Percentiles rank a stretch among this genome's conserved stretches.
These are phyloP conservation scores for Zymoseptoria brevis DNA, from an alignment of 2,329 filamentous ascomycete species.

Conservation along the genomic window DNA sequence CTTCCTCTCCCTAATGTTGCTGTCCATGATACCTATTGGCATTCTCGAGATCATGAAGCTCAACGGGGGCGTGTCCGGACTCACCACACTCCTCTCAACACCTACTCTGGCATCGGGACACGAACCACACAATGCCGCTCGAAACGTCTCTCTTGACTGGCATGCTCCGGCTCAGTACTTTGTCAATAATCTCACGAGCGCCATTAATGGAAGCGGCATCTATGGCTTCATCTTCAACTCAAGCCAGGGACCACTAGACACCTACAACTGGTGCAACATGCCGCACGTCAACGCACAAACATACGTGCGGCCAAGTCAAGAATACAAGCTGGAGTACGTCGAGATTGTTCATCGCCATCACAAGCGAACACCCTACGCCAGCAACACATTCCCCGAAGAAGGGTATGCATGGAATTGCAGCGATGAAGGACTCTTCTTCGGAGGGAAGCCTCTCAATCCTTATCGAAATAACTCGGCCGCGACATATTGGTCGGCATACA, in stretches of 20 bases:
- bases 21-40: slow-evolving; percentile 21
- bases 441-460: slow-evolving; percentile 49
- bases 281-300: slow-evolving; percentile 64
- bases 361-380: slow-evolving; percentile 72
- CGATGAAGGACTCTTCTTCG: slow-evolving; percentile 62
- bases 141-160: slow-evolving; percentile 45
- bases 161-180: slow-evolving; percentile 47
- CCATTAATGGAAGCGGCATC: slow-evolving; percentile 52
- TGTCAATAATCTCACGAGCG: slow-evolving; percentile 55
- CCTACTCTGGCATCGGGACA: background rate
- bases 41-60: slow-evolving; percentile 26
- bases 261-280: slow-evolving; percentile 83
- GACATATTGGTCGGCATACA: slow-evolving; percentile 60
- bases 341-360: slow-evolving; percentile 80
- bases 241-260: slow-evolving; percentile 48
- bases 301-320: slow-evolving; percentile 47
- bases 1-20: slow-evolving; percentile 17
- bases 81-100: slow-evolving; percentile 11
- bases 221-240: slow-evolving; percentile 69
- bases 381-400: slow-evolving; percentile 69
- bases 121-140: background rate
- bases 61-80: slow-evolving; percentile 12
- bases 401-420: slow-evolving; percentile 65
- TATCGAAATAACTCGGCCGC: slow-evolving; percentile 43
- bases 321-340: slow-evolving; percentile 64